Conservation (phyloP, 768 basidiomycete species). For the Tephrocybe sp. region DNA sequence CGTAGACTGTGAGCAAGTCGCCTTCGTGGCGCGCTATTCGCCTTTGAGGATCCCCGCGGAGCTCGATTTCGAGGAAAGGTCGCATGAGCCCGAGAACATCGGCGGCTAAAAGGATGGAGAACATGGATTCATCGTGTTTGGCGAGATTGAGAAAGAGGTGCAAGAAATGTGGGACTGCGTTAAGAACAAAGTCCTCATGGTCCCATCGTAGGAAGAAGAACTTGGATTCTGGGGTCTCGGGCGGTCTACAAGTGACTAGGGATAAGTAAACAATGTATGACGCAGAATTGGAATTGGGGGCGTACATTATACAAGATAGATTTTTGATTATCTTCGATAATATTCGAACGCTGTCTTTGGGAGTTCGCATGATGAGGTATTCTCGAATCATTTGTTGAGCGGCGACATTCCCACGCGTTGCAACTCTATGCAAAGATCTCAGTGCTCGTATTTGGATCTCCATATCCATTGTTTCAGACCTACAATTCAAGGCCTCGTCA, state of each 20-base stretch:
- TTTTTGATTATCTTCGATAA: slow-evolving; percentile 4
- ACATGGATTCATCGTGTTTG: not conserved
- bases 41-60: not conserved
- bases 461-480: slow-evolving; percentile 3
- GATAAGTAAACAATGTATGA: not conserved
- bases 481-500: no score
- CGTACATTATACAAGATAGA: slow-evolving; percentile 5
- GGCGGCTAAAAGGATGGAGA: slow-evolving; percentile 6
- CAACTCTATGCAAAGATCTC: not conserved
- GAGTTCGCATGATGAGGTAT: not conserved
- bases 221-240: slow-evolving; percentile 1
- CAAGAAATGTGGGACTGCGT: slow-evolving; percentile 3
- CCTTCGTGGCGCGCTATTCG: slow-evolving; percentile 6
- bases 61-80: slow-evolving; percentile 9
- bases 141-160: slow-evolving; percentile 6
- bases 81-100: slow-evolving; percentile 14
- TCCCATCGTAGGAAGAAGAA: slow-evolving; percentile 4
- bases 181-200: not conserved
- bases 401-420: not conserved
- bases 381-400: slow-evolving; percentile 2
- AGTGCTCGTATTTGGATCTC: slow-evolving; percentile 3
- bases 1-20: slow-evolving; percentile 8
- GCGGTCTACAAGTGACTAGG: not conserved
- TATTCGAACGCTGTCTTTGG: not conserved
- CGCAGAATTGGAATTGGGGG: not conserved